Conservation (phyloP, 208 protist genomes). For the Phytomonas sp. region DNA sequence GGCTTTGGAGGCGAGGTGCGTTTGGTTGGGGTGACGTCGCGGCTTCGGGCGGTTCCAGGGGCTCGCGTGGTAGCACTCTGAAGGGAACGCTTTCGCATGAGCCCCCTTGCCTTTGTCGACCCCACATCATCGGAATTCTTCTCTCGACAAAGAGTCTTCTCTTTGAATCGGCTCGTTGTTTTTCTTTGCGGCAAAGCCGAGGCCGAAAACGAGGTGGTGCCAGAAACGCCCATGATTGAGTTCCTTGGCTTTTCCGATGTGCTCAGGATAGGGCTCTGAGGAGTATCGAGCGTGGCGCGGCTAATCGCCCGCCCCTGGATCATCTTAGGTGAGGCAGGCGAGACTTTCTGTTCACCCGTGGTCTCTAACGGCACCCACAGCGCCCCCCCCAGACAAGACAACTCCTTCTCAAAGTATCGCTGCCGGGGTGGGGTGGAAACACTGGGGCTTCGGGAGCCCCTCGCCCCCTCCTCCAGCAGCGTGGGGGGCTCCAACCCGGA, state of each 20-base stretch:
- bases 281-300: not conserved
- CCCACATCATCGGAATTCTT: not conserved
- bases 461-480: not conserved
- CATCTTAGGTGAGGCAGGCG: not conserved
- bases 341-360: not conserved
- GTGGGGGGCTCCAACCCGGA: not conserved
- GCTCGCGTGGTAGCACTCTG: not conserved
- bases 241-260: not conserved
- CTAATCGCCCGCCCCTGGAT: not conserved
- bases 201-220: not conserved
- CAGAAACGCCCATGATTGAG: not conserved
- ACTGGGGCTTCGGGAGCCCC: not conserved
- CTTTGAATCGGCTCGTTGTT: not conserved
- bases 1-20: not conserved
- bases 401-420: not conserved
- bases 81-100: not conserved
- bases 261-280: not conserved
- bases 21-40: not conserved
- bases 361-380: not conserved
- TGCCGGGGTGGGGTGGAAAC: not conserved
- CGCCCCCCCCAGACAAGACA: not conserved
- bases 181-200: not conserved
- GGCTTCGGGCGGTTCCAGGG: not conserved
- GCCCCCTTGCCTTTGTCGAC: not conserved
- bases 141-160: too few species aligned